Conservation (phyloP, 2,329 filamentous ascomycete genomes). For the Cladosporium sp. region DNA sequence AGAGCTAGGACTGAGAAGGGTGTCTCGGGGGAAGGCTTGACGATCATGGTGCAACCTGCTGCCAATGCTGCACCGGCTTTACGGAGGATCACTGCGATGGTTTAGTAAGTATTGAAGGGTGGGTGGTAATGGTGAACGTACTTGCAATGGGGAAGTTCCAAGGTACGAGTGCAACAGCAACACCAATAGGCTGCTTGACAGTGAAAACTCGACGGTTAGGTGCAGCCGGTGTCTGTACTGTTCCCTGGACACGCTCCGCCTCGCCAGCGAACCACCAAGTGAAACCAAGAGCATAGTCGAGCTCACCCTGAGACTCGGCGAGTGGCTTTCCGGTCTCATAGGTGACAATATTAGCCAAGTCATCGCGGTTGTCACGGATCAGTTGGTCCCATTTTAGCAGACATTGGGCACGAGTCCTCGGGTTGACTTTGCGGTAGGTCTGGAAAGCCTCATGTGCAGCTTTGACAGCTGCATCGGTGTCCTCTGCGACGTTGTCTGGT, state of each 20-base stretch:
- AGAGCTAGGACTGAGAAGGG: slow-evolving; percentile 58
- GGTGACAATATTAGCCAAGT: slow-evolving; percentile 63
- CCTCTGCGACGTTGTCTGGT: slow-evolving; percentile 53
- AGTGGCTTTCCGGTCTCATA: slow-evolving; percentile 59
- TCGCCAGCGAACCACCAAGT: slow-evolving; percentile 62
- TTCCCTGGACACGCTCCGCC: slow-evolving; percentile 63
- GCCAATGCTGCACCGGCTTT: slow-evolving; percentile 69
- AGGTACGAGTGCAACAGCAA: slow-evolving; percentile 66
- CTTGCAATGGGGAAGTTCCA: slow-evolving; percentile 59
- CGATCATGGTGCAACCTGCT: slow-evolving; percentile 72
- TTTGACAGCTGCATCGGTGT: slow-evolving; percentile 62
- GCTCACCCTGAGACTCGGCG: slow-evolving; percentile 53
- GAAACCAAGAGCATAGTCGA: slow-evolving; percentile 56
- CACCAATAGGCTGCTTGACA: slow-evolving; percentile 73
- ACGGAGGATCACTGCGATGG: slow-evolving; percentile 57
- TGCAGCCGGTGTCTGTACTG: slow-evolving; percentile 58
- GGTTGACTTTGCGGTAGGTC: slow-evolving; percentile 59
- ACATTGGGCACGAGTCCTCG: slow-evolving; percentile 61
- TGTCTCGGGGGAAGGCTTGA: slow-evolving; percentile 70
- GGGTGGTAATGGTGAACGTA: background rate
- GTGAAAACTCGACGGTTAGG: slow-evolving; percentile 67
- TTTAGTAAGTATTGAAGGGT: background rate
- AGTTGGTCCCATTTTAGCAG: slow-evolving; percentile 66
- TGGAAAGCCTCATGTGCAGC: slow-evolving; percentile 62
- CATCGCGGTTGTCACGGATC: slow-evolving; percentile 62